Conservation (phyloP, 306 rosid genomes). For the Malus sylvestris region DNA sequence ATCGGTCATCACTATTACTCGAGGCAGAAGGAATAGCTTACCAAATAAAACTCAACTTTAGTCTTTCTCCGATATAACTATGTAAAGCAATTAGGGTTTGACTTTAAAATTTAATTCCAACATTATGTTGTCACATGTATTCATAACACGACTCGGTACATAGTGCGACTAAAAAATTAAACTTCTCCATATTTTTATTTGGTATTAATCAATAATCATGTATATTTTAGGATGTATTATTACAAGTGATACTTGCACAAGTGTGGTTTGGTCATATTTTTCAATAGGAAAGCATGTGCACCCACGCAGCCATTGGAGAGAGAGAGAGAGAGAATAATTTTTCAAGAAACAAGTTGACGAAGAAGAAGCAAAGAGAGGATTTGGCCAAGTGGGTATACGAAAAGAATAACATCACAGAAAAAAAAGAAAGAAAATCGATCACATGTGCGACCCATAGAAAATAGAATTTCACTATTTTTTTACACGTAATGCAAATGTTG, state of each 20-base stretch:
- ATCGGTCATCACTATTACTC: too few relatives aligned
- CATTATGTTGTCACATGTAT: too few relatives aligned
- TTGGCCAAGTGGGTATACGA: constrained; percentile 3
- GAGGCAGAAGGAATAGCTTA: too few relatives aligned
- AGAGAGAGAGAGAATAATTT: not conserved
- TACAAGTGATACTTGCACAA: not conserved
- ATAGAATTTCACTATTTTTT: constrained; percentile 4
- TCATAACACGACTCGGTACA: too few relatives aligned
- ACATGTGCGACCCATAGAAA: constrained; percentile 11
- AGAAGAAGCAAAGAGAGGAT: not conserved
- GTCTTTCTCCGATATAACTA: too few relatives aligned
- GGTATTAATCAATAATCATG: too few relatives aligned
- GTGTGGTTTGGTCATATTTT: not conserved
- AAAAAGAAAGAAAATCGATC: not conserved
- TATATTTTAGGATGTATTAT: too few relatives aligned
- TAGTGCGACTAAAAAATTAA: too few relatives aligned
- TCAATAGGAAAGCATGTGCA: constrained; percentile 7
- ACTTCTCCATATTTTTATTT: too few relatives aligned
- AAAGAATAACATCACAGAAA: constrained; percentile 3
- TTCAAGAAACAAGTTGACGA: not conserved
- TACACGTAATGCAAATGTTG: constrained; percentile 17
- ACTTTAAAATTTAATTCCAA: too few relatives aligned
- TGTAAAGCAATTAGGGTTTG: too few relatives aligned
- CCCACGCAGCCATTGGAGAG: not conserved
- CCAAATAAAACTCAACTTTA: too few relatives aligned